Evolutionary conservation across 1,284 basidiomycete species (phyloP).

Genomic region (Ustilago cynodontis): DNA sequence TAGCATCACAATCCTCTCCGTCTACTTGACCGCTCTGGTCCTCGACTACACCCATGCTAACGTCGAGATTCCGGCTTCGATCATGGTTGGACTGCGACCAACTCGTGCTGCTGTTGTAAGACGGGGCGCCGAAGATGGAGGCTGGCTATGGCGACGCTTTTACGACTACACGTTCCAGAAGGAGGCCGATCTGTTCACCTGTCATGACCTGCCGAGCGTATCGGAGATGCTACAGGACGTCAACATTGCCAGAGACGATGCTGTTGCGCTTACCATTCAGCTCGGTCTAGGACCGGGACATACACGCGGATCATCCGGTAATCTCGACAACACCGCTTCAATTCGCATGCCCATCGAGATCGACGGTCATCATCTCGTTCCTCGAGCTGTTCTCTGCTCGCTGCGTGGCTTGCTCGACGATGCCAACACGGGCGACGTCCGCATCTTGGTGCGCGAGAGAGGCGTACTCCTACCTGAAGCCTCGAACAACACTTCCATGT

Average conservation of each 20-base stretch:
- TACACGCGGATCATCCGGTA: constrained; percentile 1
- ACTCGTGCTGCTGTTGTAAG: constrained; percentile 19
- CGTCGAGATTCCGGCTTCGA: constrained; percentile 50
- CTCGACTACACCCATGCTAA: constrained; percentile 53
- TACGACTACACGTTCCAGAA: constrained; percentile 50
- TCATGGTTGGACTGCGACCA: constrained; percentile 60
- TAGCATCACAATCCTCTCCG: constrained; percentile 54
- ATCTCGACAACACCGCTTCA: constrained; percentile 13
- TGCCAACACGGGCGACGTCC: constrained; percentile 63
- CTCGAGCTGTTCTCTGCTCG: constrained; percentile 48
- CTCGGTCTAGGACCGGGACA: constrained; percentile 56
- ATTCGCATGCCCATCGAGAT: constrained; percentile 52
- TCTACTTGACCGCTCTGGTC: constrained; percentile 57
- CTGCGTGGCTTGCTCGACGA: constrained; percentile 62
- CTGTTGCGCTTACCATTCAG: constrained; percentile 61
- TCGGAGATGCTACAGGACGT: constrained; percentile 49
- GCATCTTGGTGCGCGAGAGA: constrained; percentile 63
- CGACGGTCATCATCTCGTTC: constrained; percentile 52
- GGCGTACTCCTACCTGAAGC: constrained; percentile 40
- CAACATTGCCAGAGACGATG: constrained; percentile 45
- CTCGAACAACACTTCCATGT: constrained; percentile 2
- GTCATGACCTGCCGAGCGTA: constrained; percentile 56
- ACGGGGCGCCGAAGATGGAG: constrained; percentile 25
- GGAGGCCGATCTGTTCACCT: constrained; percentile 59
- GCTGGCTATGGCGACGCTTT: constrained; percentile 55